Base-by-base conservation (phyloP, 441 rosid genomes). In the Corymbia citriodora region DNA sequence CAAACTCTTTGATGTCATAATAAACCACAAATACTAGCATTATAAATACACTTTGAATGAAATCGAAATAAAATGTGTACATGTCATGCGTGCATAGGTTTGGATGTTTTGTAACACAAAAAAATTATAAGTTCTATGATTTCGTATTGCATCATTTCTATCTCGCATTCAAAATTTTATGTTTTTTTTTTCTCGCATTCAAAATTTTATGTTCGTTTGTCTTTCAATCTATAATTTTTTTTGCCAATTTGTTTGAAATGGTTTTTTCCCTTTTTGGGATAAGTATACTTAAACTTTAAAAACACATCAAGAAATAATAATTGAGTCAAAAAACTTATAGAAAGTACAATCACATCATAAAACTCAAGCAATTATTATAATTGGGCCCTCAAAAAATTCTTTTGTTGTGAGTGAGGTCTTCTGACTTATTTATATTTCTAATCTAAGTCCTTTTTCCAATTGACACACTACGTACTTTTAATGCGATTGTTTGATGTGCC, bases 301-400 rank as follows among this genome's bases (percentile, higher is more conserved):
- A 53, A 53, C 5, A 0, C 14, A 0, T 63, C 29, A 29, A 4
- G 36, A 63, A 63, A 29, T 0, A 29, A 27, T 3, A 14, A 29
- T 29, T 14, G 33, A 63, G 2, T 29, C 2, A 0, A 13, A 29
- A 55, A 63, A 29, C 1, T 63, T 63, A 29, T 0, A 7, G 29
- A 29, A 63, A 3, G 1, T 14, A 14, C 2, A 14, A 14, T 63
- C 29, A 63, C 13, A 29, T 29, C 9, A 0, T 63, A 14, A 63
- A 29, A 3, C 8, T 29, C 29, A 8, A 74, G 52, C 17, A 74
- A 40, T 40, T 40, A 11, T 74, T 21, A 45, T 6, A 2, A 74
- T 74, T 74, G 29, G 85, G 52, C 4, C 52, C 52, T 12, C 85
- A 2, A 12, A 57, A 4, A 23, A 12, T 15, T n/a, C 8, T 13